Base-by-base conservation (phyloP, 139 green algal species). In the Bryopsis sp. region DNA sequence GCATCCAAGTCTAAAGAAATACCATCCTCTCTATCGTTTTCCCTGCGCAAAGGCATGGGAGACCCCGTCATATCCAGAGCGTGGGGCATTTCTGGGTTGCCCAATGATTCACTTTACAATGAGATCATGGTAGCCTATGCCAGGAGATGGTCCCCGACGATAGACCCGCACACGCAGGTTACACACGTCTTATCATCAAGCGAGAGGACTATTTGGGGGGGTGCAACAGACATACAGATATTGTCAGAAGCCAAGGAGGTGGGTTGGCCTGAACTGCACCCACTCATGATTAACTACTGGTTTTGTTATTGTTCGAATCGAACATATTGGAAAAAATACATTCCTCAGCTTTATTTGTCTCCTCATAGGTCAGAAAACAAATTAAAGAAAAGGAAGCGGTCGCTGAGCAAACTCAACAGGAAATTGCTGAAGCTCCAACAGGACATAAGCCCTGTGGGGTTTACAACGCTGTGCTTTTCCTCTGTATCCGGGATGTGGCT, bases 381-480 rank as follows among this genome's bases (percentile, higher is more conserved):
- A 90, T 92, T 67, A 73, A 47, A 3, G 72, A 79, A 39, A 90
- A 92, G 77, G 84, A 92, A 71, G 71, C 72, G n/a, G n/a, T n/a
- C n/a, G n/a, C n/a, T n/a, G n/a, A n/a, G n/a, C n/a, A n/a, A n/a
- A n/a, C n/a, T n/a, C n/a, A n/a, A n/a, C n/a, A n/a, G n/a, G n/a
- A n/a, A n/a, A n/a, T n/a, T n/a, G n/a, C n/a, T n/a, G n/a, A n/a
- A n/a, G n/a, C n/a, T n/a, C n/a, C n/a, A n/a, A n/a, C n/a, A n/a
- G n/a, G n/a, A n/a, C n/a, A n/a, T n/a, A n/a, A n/a, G n/a, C n/a
- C n/a, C n/a, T n/a, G n/a, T n/a, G n/a, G n/a, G n/a, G n/a, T n/a
- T n/a, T n/a, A n/a, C n/a, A n/a, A n/a, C n/a, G n/a, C n/a, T n/a
- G n/a, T n/a, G n/a, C n/a, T n/a, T n/a, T n/a, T n/a, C n/a, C n/a